Conservation (phyloP, 1,284 basidiomycete species). For the Hemileia vastatrix region DNA sequence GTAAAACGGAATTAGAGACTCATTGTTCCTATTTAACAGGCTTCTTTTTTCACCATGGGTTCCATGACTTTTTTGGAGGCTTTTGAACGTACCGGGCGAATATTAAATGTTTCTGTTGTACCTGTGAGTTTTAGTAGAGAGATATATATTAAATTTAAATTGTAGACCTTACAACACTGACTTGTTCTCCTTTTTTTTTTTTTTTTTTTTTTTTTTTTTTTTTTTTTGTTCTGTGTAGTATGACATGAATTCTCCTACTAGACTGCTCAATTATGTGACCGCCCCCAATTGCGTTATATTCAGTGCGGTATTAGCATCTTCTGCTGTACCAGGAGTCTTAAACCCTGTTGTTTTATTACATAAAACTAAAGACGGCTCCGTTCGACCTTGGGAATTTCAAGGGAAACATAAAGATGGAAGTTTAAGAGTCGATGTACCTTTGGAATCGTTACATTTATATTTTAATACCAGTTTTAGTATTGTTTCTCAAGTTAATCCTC, state of each 20-base stretch:
- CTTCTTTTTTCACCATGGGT: slow-evolving; percentile 80
- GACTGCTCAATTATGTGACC: slow-evolving; percentile 88
- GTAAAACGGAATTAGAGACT: slow-evolving; percentile 34
- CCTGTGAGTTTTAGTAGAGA: slow-evolving; percentile 62
- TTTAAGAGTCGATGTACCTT: slow-evolving; percentile 81
- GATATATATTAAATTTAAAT: neutral
- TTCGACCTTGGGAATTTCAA: slow-evolving; percentile 55
- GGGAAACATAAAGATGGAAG: slow-evolving; percentile 59
- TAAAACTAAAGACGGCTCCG: slow-evolving; percentile 69
- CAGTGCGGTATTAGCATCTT: slow-evolving; percentile 61
- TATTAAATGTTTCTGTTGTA: slow-evolving; percentile 89
- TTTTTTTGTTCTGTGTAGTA: no score
- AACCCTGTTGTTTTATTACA: slow-evolving; percentile 62
- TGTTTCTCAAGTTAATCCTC: slow-evolving; percentile 92
- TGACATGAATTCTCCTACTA: slow-evolving; percentile 58
- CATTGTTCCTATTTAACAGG: slow-evolving; percentile 40
- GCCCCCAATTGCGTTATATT: slow-evolving; percentile 70
- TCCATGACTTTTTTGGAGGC: slow-evolving; percentile 94
- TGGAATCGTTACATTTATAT: slow-evolving; percentile 71
- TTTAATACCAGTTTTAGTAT: slow-evolving; percentile 79
- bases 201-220: neutral
- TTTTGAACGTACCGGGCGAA: slow-evolving; percentile 76
- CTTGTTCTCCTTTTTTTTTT: neutral
- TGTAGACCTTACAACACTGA: slow-evolving; percentile 9
- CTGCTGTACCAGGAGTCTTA: slow-evolving; percentile 72